These are phyloP conservation scores for Colletotrichum godetiae DNA, from an alignment of 2,329 filamentous ascomycete species.

Conservation along the genomic window DNA sequence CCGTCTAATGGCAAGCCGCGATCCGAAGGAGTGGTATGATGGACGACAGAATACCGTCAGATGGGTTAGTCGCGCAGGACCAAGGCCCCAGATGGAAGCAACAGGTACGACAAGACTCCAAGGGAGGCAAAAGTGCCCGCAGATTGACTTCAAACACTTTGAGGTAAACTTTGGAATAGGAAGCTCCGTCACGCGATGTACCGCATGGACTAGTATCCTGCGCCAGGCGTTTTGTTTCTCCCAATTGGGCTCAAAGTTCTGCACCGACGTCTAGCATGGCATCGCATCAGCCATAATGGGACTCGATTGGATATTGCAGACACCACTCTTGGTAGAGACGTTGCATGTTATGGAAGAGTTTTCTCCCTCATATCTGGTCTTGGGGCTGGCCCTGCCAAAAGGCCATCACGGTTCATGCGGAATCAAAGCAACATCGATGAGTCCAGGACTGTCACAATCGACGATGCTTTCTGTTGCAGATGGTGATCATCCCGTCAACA, in stretches of 20 bases:
- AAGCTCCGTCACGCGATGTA: slow-evolving; percentile 4
- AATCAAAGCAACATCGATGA: slow-evolving; percentile 7
- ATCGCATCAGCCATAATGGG: background rate
- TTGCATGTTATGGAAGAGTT: background rate
- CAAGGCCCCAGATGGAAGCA: background rate
- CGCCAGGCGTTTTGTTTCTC: background rate
- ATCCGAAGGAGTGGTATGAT: slow-evolving; percentile 20
- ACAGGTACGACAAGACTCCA: background rate
- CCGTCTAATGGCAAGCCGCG: slow-evolving; percentile 23
- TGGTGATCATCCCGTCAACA: slow-evolving; percentile 18
- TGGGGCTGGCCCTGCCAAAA: slow-evolving; percentile 12
- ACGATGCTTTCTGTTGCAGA: background rate
- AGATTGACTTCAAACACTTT: background rate
- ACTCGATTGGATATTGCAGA: background rate
- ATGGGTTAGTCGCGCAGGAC: slow-evolving; percentile 8
- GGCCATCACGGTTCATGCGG: slow-evolving; percentile 15
- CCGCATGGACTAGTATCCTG: slow-evolving; percentile 3
- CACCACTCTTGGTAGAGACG: background rate
- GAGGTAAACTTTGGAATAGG: slow-evolving; percentile 2
- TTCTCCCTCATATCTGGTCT: background rate
- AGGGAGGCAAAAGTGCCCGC: background rate
- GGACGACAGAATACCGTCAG: slow-evolving; percentile 4
- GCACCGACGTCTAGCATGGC: slow-evolving; percentile 16
- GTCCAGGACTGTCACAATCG: background rate
- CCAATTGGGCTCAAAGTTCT: slow-evolving; percentile 11